phyloP scores from a whole-genome alignment of 2,329 filamentous ascomycete species.

The Aspergillus unguis region DNA sequence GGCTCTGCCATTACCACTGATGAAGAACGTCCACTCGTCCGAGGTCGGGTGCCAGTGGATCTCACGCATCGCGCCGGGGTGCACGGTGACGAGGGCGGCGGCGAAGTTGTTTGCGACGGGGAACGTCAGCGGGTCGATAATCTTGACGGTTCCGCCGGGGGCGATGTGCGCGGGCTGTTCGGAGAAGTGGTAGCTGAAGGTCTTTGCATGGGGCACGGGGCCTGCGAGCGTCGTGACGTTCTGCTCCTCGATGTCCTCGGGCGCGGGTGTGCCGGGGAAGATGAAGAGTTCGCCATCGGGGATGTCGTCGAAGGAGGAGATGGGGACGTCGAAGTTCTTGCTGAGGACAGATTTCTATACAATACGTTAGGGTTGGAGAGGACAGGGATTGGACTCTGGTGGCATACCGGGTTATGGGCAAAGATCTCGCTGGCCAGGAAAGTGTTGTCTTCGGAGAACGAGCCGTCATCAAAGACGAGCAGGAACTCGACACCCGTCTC shows the following conservation, averaged over 20 bases:
- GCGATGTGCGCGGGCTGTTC: slow-evolving; percentile 64
- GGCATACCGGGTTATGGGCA: slow-evolving; percentile 32
- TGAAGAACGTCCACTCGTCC: slow-evolving; percentile 79
- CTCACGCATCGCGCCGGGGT: slow-evolving; percentile 69
- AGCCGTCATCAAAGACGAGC: slow-evolving; percentile 59
- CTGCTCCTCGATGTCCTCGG: slow-evolving; percentile 64
- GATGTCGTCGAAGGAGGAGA: slow-evolving; percentile 58
- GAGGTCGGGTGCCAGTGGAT: slow-evolving; percentile 81
- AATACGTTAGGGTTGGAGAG: neutral
- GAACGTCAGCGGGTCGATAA: slow-evolving; percentile 74
- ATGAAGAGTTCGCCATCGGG: slow-evolving; percentile 70
- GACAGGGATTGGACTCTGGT: no score
- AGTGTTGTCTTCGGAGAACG: slow-evolving; percentile 69
- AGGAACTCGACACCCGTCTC: slow-evolving; percentile 65
- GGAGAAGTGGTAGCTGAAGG: slow-evolving; percentile 68
- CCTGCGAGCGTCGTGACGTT: slow-evolving; percentile 58
- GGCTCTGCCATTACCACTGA: slow-evolving; percentile 66
- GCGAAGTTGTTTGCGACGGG: slow-evolving; percentile 69
- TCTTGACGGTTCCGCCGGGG: slow-evolving; percentile 67
- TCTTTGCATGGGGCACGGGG: slow-evolving; percentile 63
- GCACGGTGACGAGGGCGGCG: slow-evolving; percentile 67
- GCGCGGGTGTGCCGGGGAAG: slow-evolving; percentile 64
- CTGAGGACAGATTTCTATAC: slow-evolving; percentile 48
- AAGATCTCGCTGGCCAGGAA: slow-evolving; percentile 66
- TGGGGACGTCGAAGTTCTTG: slow-evolving; percentile 53